phyloP scores from a whole-genome alignment of 441 rosid genomes.

The Brassica balearica region DNA sequence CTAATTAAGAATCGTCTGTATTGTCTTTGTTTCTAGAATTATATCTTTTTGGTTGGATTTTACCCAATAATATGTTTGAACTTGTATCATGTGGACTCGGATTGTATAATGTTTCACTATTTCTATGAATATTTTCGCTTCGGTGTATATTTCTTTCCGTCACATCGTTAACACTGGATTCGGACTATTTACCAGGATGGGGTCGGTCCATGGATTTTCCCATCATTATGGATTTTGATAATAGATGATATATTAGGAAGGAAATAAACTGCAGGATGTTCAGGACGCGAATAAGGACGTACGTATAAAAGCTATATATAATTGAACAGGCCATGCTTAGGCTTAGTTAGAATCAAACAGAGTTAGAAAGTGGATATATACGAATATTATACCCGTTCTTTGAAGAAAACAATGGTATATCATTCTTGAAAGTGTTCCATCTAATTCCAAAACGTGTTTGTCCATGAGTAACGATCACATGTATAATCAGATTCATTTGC shows the following conservation, averaged over 20 bases:
- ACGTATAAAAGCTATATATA: not conserved
- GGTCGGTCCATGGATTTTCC: no score
- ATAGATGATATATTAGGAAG: not conserved
- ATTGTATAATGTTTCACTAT: constrained; percentile 8
- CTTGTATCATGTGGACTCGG: constrained; percentile 31
- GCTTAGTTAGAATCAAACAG: not conserved
- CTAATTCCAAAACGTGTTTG: not conserved
- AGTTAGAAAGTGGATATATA: no score
- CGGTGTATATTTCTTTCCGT: not conserved
- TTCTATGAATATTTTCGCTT: constrained; percentile 2
- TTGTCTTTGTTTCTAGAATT: constrained; percentile 12
- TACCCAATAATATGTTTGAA: constrained; percentile 26
- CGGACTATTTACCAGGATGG: not conserved
- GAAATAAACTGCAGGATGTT: not conserved
- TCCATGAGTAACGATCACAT: not conserved
- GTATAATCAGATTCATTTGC: not conserved
- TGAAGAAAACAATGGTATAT: not conserved
- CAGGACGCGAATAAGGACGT: not conserved
- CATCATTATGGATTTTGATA: not conserved
- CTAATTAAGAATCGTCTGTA: constrained; percentile 31
- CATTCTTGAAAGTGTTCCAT: not conserved
- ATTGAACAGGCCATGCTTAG: not conserved
- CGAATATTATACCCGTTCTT: no score
- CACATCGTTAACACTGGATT: not conserved
- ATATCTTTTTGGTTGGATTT: not conserved